Evolutionary conservation across 208 protist species (phyloP).

Genomic region (Wallacemonas rigidus): DNA sequence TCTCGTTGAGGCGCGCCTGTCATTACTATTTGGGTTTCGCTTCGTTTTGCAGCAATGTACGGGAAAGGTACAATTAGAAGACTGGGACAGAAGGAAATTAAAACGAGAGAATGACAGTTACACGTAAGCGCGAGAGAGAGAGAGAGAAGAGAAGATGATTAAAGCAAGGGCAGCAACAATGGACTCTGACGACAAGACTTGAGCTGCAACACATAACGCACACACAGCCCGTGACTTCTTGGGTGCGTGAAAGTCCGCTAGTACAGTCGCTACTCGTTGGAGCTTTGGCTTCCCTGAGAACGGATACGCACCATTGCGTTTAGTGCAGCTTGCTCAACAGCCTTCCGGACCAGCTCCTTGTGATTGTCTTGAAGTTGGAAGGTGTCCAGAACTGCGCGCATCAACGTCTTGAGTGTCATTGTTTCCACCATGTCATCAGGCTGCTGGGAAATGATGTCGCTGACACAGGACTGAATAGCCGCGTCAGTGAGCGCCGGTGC

Average conservation of each 20-base stretch:
- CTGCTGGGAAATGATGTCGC: constrained; percentile 29
- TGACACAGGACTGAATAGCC: constrained; percentile 38
- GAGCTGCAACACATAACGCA: no score
- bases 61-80: no score
- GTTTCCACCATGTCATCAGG: constrained; percentile 15
- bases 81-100: no score
- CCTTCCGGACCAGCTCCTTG: constrained; percentile 38
- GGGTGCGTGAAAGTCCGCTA: not conserved
- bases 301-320: not conserved
- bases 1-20: no score
- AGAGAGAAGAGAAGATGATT: no score
- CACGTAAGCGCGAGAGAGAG: no score
- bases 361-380: constrained; percentile 23
- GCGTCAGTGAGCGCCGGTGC: constrained; percentile 30
- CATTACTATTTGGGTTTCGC: no score
- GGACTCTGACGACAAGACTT: no score
- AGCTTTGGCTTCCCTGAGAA: constrained; percentile 7
- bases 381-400: constrained; percentile 19
- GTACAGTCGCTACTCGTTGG: not conserved
- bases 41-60: no score
- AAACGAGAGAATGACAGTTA: no score
- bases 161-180: no score
- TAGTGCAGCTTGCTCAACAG: constrained; percentile 28
- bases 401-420: constrained; percentile 44
- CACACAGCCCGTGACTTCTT: no score